Conservation (phyloP, 305 asterid species). For the Lippia alba region DNA sequence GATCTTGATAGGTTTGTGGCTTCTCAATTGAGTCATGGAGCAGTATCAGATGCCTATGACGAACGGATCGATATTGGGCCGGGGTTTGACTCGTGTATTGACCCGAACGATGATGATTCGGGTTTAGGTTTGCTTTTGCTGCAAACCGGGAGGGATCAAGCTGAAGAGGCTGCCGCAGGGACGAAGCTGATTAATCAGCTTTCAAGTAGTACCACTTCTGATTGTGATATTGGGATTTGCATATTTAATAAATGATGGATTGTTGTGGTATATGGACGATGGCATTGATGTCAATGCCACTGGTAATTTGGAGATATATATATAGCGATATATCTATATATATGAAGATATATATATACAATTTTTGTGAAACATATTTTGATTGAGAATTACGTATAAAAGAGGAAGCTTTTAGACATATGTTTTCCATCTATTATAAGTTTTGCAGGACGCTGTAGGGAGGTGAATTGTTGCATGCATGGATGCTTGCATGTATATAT, state of each 20-base stretch:
- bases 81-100: constrained; percentile 38
- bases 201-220: constrained; percentile 44
- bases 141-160: constrained; percentile 51
- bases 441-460: background rate
- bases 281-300: constrained; percentile 8
- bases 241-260: constrained; percentile 54
- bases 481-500: background rate
- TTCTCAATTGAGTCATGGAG: constrained; percentile 76
- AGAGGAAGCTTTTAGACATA: background rate
- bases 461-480: background rate
- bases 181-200: constrained; percentile 45
- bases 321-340: background rate
- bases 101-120: constrained; percentile 30
- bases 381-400: background rate
- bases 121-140: constrained; percentile 56
- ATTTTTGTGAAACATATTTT: constrained; percentile 12
- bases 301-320: background rate
- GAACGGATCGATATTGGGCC: constrained; percentile 16
- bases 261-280: background rate
- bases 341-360: background rate
- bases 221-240: constrained; percentile 65
- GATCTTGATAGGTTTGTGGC: constrained; percentile 86
- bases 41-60: background rate
- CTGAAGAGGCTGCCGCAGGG: constrained; percentile 34
- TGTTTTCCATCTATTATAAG: background rate